phyloP scores from a whole-genome alignment of 495 filamentous ascomycete genomes.

The Patellaria atrata region DNA sequence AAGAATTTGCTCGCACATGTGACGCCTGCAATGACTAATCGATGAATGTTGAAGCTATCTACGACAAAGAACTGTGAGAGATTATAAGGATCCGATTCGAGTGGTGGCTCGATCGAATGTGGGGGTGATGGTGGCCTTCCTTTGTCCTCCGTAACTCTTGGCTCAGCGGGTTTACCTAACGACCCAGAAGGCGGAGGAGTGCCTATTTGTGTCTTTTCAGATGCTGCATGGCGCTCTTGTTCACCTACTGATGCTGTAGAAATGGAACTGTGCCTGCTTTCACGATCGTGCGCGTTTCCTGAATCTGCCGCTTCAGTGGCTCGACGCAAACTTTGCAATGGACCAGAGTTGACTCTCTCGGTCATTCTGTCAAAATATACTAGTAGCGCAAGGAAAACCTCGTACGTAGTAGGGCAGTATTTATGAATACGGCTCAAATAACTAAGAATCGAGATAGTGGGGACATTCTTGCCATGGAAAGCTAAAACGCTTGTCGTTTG shows the following conservation, averaged over 20 bases:
- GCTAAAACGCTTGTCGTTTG: constrained; percentile 85
- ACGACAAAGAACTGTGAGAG: constrained; percentile 86
- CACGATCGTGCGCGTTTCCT: constrained; percentile 7
- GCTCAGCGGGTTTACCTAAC: constrained; percentile 22
- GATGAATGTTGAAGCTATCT: constrained; percentile 98
- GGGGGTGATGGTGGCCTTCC: constrained; percentile 16
- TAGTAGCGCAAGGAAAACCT: constrained; percentile 88
- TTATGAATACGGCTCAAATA: constrained; percentile 96
- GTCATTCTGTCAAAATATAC: constrained; percentile 99
- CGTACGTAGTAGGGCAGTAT: constrained; percentile 97
- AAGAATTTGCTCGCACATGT: constrained; percentile 99
- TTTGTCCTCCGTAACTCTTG: constrained; percentile 17
- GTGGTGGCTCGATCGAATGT: constrained; percentile 17
- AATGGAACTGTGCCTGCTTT: constrained; percentile 16
- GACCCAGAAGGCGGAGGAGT: constrained; percentile 29
- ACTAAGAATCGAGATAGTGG: constrained; percentile 90
- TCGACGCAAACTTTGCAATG: constrained; percentile 35
- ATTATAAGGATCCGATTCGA: constrained; percentile 38
- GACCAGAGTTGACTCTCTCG: constrained; percentile 76
- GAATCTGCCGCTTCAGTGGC: constrained; percentile 27
- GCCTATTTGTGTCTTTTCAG: constrained; percentile 20
- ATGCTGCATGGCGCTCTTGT: constrained; percentile 4
- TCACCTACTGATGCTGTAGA: constrained; percentile 9
- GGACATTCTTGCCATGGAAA: constrained; percentile 99
- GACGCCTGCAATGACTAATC: constrained; percentile 91